Evolutionary conservation across 2,329 filamentous ascomycete genomes (phyloP).

Genomic region (Lachnellula subtilissima): DNA sequence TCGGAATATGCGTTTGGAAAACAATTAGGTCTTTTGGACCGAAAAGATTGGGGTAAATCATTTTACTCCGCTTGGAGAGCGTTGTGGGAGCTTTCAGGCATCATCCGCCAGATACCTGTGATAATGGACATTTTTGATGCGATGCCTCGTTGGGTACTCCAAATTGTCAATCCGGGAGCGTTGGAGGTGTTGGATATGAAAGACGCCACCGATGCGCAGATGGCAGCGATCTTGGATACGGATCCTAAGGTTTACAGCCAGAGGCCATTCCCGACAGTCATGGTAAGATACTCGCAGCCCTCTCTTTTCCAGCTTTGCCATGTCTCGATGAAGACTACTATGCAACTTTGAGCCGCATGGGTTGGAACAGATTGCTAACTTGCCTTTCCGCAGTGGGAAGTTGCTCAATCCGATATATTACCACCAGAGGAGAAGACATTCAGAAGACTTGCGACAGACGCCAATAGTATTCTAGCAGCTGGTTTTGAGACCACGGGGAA

Average conservation of each 20-base stretch:
- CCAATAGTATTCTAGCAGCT: conserved; percentile 28
- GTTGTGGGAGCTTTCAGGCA: conserved; percentile 16
- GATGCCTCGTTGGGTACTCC: conserved; percentile 5
- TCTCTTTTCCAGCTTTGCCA: too few species aligned
- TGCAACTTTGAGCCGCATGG: too few species aligned
- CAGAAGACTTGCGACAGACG: conserved; percentile 30
- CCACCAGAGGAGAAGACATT: conserved; percentile 31
- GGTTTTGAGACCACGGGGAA: conserved; percentile 34
- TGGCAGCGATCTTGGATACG: not conserved
- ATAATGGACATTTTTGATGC: conserved; percentile 6
- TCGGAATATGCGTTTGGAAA: conserved; percentile 9
- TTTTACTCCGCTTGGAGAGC: conserved; percentile 26
- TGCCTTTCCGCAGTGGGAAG: not conserved
- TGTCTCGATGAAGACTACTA: too few species aligned
- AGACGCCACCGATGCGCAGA: conserved; percentile 1
- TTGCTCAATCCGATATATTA: not conserved
- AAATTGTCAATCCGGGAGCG: not conserved
- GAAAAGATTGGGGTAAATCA: conserved; percentile 18
- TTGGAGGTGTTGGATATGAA: conserved; percentile 7
- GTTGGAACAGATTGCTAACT: too few species aligned
- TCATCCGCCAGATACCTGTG: conserved; percentile 3
- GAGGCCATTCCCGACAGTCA: conserved; percentile 4
- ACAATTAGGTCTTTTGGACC: conserved; percentile 27
- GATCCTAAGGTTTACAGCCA: conserved; percentile 1
- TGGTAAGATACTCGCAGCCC: not conserved